These are phyloP conservation scores for Rhododendron molle DNA, from an alignment of 148 eudicot species.

Conservation along the genomic window DNA sequence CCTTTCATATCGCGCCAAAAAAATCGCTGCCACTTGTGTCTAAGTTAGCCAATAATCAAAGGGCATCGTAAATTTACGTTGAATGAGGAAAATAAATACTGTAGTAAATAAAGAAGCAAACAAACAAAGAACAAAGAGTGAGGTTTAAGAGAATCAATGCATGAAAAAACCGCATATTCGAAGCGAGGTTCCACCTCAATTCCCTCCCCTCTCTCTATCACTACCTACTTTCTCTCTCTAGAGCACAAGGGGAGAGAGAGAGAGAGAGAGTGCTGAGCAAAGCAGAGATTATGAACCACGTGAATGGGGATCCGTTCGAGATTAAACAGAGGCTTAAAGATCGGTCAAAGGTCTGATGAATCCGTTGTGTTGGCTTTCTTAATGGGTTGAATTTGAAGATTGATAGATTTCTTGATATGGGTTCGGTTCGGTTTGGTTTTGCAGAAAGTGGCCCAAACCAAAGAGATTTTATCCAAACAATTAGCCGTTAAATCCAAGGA, in stretches of 20 bases:
- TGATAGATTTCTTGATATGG: not conserved
- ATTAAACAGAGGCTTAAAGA: conserved; percentile 49
- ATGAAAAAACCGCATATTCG: not conserved
- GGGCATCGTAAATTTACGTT: too few relatives aligned
- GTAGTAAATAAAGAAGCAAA: too few relatives aligned
- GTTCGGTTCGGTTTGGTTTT: conserved; percentile 5
- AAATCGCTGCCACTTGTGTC: too few relatives aligned
- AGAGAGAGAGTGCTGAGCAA: conserved; percentile 39
- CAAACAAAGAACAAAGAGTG: too few relatives aligned
- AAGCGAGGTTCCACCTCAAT: not conserved
- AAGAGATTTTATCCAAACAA: conserved; percentile 83
- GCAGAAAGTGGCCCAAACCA: conserved; percentile 80
- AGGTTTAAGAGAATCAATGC: not conserved
- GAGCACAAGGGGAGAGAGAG: too few relatives aligned
- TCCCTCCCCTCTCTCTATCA: not conserved
- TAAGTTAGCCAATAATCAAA: not conserved
- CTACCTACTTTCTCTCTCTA: not conserved
- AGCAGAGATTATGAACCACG: conserved; percentile 45
- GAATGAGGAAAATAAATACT: too few relatives aligned
- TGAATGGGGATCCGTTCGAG: conserved; percentile 23
- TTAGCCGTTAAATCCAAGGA: conserved; percentile 72
- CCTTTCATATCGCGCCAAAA: too few relatives aligned
- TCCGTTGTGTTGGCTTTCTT: conserved; percentile 2
- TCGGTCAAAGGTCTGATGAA: conserved; percentile 53
- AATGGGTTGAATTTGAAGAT: conserved; percentile 1